These are phyloP conservation scores for Nakataea oryzae DNA, from an alignment of 2,329 filamentous ascomycete species.

Conservation along the genomic window DNA sequence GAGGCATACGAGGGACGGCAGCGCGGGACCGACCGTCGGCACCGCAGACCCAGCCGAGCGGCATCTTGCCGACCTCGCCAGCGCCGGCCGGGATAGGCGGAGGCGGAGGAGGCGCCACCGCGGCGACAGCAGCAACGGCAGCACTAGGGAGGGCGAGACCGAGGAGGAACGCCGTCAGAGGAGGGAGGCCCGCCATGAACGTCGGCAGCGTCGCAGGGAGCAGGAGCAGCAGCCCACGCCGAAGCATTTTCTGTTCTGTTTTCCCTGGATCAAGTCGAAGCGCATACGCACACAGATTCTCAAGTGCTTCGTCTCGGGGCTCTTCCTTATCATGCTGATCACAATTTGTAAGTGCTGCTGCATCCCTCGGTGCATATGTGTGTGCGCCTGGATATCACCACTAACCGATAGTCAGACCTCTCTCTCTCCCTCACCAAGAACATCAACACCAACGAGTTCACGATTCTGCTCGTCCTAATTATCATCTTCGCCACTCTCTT, in stretches of 20 bases:
- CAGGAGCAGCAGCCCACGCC: conserved; percentile 13
- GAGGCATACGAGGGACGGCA: conserved; percentile 4
- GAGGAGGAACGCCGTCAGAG: conserved; percentile 4
- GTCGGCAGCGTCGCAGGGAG: not conserved
- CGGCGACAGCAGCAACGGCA: not conserved
- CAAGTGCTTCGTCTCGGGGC: conserved; percentile 53
- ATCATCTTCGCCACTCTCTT: conserved; percentile 65
- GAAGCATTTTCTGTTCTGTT: conserved; percentile 40
- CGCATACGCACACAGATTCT: conserved; percentile 45
- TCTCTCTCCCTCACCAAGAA: conserved; percentile 57
- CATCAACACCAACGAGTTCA: conserved; percentile 58
- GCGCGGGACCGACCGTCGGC: conserved; percentile 16
- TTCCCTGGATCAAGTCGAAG: conserved; percentile 43
- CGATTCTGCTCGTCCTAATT: conserved; percentile 69
- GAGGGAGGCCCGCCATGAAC: not conserved
- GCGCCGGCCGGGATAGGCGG: conserved; percentile 25
- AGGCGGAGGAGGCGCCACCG: conserved; percentile 3
- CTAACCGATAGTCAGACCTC: conserved; percentile 44
- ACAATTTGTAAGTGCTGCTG: conserved; percentile 49
- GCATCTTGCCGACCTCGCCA: conserved; percentile 32
- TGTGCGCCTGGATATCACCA: not conserved
- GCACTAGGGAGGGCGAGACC: conserved; percentile 3
- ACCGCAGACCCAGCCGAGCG: conserved; percentile 37
- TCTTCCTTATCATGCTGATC: conserved; percentile 48
- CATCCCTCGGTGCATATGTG: not conserved